These are phyloP conservation scores for Fusarium chaquense DNA, from an alignment of 2,329 filamentous ascomycete species.

Conservation along the genomic window DNA sequence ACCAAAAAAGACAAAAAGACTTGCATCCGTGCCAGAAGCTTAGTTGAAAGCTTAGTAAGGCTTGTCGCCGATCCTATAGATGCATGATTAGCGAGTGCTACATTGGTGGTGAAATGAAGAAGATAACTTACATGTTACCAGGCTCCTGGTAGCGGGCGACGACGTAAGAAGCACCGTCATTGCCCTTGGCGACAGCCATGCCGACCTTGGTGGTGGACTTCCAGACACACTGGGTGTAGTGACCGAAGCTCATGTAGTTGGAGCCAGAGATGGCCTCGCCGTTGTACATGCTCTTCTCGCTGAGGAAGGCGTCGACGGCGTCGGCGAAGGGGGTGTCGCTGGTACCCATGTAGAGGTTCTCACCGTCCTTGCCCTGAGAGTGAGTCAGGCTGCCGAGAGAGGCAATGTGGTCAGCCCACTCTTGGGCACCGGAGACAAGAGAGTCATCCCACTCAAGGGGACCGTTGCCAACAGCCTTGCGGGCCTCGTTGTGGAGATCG, in stretches of 20 bases:
- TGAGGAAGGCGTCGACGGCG: constrained; percentile 40
- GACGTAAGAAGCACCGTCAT: constrained; percentile 37
- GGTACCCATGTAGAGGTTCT: constrained; percentile 45
- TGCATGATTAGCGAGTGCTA: constrained; percentile 20
- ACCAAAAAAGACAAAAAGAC: constrained; percentile 4
- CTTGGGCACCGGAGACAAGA: constrained; percentile 42
- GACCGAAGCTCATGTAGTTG: constrained; percentile 44
- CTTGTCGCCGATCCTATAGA: constrained; percentile 36
- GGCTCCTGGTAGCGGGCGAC: constrained; percentile 44
- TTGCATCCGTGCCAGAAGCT: constrained; percentile 5
- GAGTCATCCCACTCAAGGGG: constrained; percentile 39
- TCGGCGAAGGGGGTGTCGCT: constrained; percentile 29
- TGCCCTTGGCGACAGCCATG: constrained; percentile 37
- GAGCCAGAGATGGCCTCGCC: constrained; percentile 34
- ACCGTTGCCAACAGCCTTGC: constrained; percentile 36
- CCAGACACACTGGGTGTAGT: constrained; percentile 47
- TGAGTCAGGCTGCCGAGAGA: constrained; percentile 36
- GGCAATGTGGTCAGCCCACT: constrained; percentile 43
- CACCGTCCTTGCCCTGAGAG: constrained; percentile 38
- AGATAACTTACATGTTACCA: constrained; percentile 45
- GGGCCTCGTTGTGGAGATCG: constrained; percentile 46
- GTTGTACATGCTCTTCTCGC: constrained; percentile 43
- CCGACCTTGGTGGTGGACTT: constrained; percentile 46
- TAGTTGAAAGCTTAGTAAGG: constrained; percentile 36
- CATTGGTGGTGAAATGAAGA: not conserved